Percentiles rank a stretch among this genome's conserved stretches.
These are phyloP conservation scores for Tolypocladium paradoxum DNA, from an alignment of 2,329 filamentous ascomycete species.

Conservation along the genomic window DNA sequence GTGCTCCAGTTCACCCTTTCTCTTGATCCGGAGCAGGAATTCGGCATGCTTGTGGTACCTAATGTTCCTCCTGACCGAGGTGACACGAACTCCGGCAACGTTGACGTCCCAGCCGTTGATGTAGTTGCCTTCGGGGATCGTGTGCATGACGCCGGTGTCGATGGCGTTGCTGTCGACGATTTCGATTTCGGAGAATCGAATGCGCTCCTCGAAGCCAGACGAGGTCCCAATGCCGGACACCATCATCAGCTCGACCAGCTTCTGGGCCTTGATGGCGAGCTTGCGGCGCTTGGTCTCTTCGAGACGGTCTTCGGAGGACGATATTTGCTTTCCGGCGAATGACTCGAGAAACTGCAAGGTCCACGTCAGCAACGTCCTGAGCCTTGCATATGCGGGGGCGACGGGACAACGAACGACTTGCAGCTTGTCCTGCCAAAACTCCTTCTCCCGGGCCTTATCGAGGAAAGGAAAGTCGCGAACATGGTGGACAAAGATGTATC, in stretches of 20 bases:
- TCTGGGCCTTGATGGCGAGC: constrained; percentile 83
- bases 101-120: constrained; percentile 98
- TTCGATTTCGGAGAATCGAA: constrained; percentile 93
- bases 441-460: constrained; percentile 93
- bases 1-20: constrained; percentile 60
- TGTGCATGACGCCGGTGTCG: constrained; percentile 77
- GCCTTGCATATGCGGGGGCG: not conserved
- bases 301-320: constrained; percentile 86
- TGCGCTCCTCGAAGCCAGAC: constrained; percentile 93
- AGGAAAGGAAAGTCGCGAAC: constrained; percentile 96
- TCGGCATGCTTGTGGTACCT: constrained; percentile 89
- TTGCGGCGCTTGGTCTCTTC: constrained; percentile 95
- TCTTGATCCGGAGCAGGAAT: constrained; percentile 80
- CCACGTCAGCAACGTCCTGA: not conserved
- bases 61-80: constrained; percentile 73
- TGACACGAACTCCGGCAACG: constrained; percentile 76
- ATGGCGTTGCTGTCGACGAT: constrained; percentile 90
- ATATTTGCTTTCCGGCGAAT: constrained; percentile 94
- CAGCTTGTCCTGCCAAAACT: constrained; percentile 98
- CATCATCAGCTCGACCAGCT: constrained; percentile 98
- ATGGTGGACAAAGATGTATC: constrained; percentile 97
- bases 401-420: constrained; percentile 61
- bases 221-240: constrained; percentile 93
- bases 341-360: constrained; percentile 74
- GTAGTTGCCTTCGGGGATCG: constrained; percentile 79